Evolutionary conservation across 441 rosid species (phyloP), one percentile per base, ranked within the genome.

Genomic region (Pelargonium exstipulatum): DNA sequence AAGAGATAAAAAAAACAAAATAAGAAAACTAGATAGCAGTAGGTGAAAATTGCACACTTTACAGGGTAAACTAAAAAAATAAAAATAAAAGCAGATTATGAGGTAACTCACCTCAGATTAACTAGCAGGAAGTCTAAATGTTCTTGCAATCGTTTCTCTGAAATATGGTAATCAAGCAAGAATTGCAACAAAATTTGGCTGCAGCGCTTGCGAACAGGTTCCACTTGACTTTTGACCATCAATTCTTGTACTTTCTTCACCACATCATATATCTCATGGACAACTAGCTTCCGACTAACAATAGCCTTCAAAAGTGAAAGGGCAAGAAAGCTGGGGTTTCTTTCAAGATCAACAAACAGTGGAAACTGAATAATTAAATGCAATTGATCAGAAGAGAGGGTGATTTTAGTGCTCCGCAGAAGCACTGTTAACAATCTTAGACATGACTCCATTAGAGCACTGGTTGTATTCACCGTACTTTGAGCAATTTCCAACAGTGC

Each of bases 161-260:
- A 84, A 71, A 90, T 89, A 63, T 75, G 81, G 82, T 92, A 92
- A 78, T 84, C 87, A 17, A 85, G 89, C 58, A 95, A 79, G 81
- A 95, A 95, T 68, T 83, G 92, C 79, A 89, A 76, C 74, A 91
- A 73, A 76, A 89, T 88, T 79, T 86, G 81, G 80, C 92, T 84
- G 83, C 96, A 92, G 75, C 84, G 88, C 85, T 83, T 86, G 66
- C 93, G 91, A 74, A 88, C 81, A 20, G 90, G 63, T 67, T 88
- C 96, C 74, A 70, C 58, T 75, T 92, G 97, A 79, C 96, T 90
- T 68, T 84, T 90, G 61, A 95, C 92, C 96, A 95, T 87, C 84
- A 92, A 72, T 66, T 89, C 88, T 69, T 85, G 84, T 76, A 90
- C 88, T 70, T 73, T 91, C 72, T 75, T 55, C 53, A 83, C 84